Percentiles rank a stretch among this genome's conserved stretches.
phyloP scores from a whole-genome alignment of 2,329 filamentous ascomycete genomes.

The Purpureocillium takamizusanense region DNA sequence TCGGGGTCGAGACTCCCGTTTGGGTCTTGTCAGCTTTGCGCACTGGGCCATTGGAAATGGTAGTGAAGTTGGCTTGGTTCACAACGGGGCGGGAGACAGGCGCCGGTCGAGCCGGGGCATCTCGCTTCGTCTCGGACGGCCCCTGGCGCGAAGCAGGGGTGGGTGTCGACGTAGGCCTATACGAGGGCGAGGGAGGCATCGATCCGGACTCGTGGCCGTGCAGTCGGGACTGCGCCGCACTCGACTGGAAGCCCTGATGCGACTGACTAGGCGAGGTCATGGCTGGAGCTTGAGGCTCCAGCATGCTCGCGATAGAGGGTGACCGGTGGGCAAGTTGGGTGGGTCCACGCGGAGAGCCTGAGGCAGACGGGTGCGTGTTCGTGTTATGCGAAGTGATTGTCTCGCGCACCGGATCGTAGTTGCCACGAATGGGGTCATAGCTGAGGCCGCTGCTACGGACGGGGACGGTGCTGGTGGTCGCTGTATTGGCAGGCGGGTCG shows the following conservation, averaged over 20 bases:
- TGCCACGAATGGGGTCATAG: constrained; percentile 85
- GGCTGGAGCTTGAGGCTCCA: constrained; percentile 45
- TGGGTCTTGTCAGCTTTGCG: constrained; percentile 37
- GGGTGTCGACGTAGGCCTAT: constrained; percentile 22
- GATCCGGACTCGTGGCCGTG: constrained; percentile 25
- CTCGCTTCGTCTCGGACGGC: constrained; percentile 27
- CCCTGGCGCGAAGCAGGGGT: constrained; percentile 22
- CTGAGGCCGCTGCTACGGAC: constrained; percentile 66
- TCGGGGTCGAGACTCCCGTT: constrained; percentile 35
- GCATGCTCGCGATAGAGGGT: constrained; percentile 83
- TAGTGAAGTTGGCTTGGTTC: constrained; percentile 30
- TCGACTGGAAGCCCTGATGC: constrained; percentile 16
- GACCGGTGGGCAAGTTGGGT: constrained; percentile 40
- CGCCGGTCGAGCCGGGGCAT: constrained; percentile 23
- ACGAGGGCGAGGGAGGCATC: constrained; percentile 33
- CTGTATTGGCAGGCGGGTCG: constrained; percentile 33
- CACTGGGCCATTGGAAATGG: constrained; percentile 28
- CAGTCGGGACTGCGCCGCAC: constrained; percentile 18
- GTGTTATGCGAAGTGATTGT: constrained; percentile 48
- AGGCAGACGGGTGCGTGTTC: constrained; percentile 35
- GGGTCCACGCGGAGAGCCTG: constrained; percentile 38
- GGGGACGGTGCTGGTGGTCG: constrained; percentile 33
- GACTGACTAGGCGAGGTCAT: constrained; percentile 19
- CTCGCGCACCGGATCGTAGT: constrained; percentile 54
- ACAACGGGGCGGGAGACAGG: constrained; percentile 20